A percentile compares a stretch with the other conserved stretches of the same genome.
These are phyloP conservation scores for Neurospora sp. DNA, from an alignment of 2,329 filamentous ascomycete genomes.

Conservation along the genomic window DNA sequence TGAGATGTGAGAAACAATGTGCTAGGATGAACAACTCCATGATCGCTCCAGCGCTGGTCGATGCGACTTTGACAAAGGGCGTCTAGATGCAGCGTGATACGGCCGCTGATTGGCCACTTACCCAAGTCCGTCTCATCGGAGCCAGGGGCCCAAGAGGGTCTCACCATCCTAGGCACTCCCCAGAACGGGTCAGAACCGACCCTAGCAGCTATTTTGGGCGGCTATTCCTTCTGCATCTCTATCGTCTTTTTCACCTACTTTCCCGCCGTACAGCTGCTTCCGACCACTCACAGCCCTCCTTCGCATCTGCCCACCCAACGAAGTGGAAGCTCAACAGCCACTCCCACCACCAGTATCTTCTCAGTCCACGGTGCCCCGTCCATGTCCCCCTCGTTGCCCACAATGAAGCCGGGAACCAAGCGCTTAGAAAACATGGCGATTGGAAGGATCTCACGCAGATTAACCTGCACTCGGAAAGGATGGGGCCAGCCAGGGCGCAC, in stretches of 20 bases:
- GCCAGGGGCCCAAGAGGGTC: constrained; percentile 1
- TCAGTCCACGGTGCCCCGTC: not conserved
- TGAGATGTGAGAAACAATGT: not conserved
- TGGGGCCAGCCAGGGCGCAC: not conserved
- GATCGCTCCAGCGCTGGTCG: not conserved
- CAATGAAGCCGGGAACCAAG: not conserved
- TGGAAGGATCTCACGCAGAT: not conserved
- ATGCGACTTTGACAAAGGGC: constrained; percentile 11
- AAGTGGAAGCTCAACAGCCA: not conserved
- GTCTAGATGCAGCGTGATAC: constrained; percentile 24
- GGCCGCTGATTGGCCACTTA: constrained; percentile 17
- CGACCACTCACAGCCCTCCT: constrained; percentile 11
- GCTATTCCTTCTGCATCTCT: constrained; percentile 9
- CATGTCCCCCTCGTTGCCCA: not conserved
- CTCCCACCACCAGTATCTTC: not conserved
- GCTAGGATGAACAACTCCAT: not conserved
- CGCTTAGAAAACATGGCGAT: not conserved
- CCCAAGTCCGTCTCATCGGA: not conserved
- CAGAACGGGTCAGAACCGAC: not conserved
- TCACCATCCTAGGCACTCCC: not conserved
- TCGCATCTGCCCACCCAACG: not conserved
- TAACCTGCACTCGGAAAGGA: not conserved
- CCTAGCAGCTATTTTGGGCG: constrained; percentile 19
- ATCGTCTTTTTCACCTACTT: constrained; percentile 3
- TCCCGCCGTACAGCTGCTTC: not conserved